Evolutionary conservation across 495 filamentous ascomycete genomes (phyloP), one percentile per base, ranked within the genome.

Genomic region (Lophium mytilinum): DNA sequence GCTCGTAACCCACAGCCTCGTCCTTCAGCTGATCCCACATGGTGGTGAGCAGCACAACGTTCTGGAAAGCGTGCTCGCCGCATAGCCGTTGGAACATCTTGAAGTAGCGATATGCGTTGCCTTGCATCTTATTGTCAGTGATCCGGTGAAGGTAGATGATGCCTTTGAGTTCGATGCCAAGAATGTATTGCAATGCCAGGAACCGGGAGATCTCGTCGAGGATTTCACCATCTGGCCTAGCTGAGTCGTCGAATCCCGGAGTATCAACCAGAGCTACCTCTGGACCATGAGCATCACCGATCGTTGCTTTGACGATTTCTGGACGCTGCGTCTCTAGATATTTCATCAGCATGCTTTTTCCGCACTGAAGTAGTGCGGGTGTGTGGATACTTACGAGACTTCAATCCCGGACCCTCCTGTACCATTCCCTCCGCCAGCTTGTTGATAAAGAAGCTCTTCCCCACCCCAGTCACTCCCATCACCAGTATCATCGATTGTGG

Each of bases 101-200:
- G 17, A 50, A 36, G 30, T 50, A 10, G 7, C n/a, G 7, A 10
- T 19, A 12, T 21, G 47, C 10, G 18, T 15, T 33, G 1, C 47
- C 47, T 11, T 30, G 21, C 7, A 33, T 33, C n/a, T 24, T 30
- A 7, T 50, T 50, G 30, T 50, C 47, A 2, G 47, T 50, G 30
- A 50, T 50, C 0, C 47, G 47, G 47, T 50, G 47, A 9, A 50
- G 47, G n/a, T 50, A 50, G 34, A 50, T 50, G 17, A 50, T 50
- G 9, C 47, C 47, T 4, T 30, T 8, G 9, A 50, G 47, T 1
- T 12, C 8, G 6, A 50, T 50, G 6, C 34, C 47, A n/a, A 45
- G 9, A 9, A 14, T 15, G 12, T 45, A 15, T 45, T 45, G 41
- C 8, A 45, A 15, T 8, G 14, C 41, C 1, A 45, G 41, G 19